Evolutionary conservation across 2,329 filamentous ascomycete species (phyloP).

Genomic region (Aspergillus melleus): DNA sequence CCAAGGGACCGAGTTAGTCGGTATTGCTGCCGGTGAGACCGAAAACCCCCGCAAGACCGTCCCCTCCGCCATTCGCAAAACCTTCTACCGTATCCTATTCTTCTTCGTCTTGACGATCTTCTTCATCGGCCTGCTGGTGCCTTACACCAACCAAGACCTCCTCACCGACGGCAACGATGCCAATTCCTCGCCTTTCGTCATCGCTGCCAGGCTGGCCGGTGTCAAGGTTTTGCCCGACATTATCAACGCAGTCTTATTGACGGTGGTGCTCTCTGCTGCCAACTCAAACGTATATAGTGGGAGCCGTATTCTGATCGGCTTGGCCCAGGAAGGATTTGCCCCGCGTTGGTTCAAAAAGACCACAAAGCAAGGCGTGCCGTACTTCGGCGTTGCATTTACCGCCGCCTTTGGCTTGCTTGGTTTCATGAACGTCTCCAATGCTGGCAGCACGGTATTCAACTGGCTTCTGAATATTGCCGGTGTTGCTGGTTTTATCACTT

Average conservation of each 20-base stretch:
- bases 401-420: constrained; percentile 62
- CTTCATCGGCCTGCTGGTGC: constrained; percentile 71
- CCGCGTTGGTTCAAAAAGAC: constrained; percentile 45
- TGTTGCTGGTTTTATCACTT: constrained; percentile 38
- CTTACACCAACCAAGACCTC: constrained; percentile 55
- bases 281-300: constrained; percentile 48
- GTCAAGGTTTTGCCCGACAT: constrained; percentile 41
- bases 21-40: constrained; percentile 76
- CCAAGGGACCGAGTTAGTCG: constrained; percentile 70
- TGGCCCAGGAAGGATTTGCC: constrained; percentile 52
- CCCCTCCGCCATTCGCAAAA: constrained; percentile 70
- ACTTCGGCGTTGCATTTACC: constrained; percentile 46
- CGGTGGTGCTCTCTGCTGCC: constrained; percentile 45
- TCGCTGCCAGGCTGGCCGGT: constrained; percentile 39
- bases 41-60: constrained; percentile 71
- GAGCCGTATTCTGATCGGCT: constrained; percentile 68
- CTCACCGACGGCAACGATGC: constrained; percentile 49
- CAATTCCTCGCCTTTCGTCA: constrained; percentile 45
- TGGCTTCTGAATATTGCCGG: constrained; percentile 37
- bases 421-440: constrained; percentile 67
- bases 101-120: constrained; percentile 53
- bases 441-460: constrained; percentile 60
- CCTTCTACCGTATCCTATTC: constrained; percentile 71
- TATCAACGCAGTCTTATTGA: constrained; percentile 45
- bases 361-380: constrained; percentile 46